A percentile compares a stretch with the other conserved stretches of the same genome.
Evolutionary conservation across 805 yeast species (phyloP).

Genomic region (Candida khao-thaluensis): DNA sequence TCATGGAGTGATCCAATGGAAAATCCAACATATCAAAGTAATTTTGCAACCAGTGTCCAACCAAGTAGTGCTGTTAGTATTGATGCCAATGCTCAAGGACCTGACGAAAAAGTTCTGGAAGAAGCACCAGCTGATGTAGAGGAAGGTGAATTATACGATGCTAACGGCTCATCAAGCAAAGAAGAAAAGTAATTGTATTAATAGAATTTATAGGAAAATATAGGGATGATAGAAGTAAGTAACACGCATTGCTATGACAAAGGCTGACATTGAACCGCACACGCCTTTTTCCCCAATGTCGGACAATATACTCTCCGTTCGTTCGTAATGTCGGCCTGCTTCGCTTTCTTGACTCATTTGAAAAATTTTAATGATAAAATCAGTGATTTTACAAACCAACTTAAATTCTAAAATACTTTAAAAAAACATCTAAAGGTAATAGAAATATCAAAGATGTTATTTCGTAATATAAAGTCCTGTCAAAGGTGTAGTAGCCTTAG

Average conservation of each 20-base stretch:
- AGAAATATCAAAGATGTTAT: constrained; percentile 11
- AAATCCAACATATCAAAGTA: constrained; percentile 6
- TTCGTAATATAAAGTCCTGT: constrained; percentile 20
- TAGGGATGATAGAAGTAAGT: neutral
- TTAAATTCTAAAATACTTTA: neutral
- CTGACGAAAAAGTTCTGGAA: constrained; percentile 2
- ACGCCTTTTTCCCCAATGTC: constrained; percentile 10
- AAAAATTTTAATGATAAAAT: constrained; percentile 15
- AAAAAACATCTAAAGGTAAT: neutral
- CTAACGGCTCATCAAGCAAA: constrained; percentile 3
- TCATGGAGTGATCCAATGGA: constrained; percentile 43
- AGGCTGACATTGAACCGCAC: neutral
- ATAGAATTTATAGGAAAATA: neutral
- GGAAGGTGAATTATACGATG: constrained; percentile 4
- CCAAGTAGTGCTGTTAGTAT: constrained; percentile 5
- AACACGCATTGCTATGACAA: too few relatives aligned
- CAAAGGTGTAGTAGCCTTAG: constrained; percentile 2
- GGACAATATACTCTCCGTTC: constrained; percentile 9
- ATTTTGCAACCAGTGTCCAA: constrained; percentile 4
- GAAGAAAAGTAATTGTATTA: neutral
- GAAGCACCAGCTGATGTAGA: constrained; percentile 3
- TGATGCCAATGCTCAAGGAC: neutral
- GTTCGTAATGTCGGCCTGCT: constrained; percentile 9
- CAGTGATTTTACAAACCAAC: neutral
- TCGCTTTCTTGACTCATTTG: constrained; percentile 19